phyloP scores from a whole-genome alignment of 371 early-diverging fungal genomes.

The Blakeslea trispora region DNA sequence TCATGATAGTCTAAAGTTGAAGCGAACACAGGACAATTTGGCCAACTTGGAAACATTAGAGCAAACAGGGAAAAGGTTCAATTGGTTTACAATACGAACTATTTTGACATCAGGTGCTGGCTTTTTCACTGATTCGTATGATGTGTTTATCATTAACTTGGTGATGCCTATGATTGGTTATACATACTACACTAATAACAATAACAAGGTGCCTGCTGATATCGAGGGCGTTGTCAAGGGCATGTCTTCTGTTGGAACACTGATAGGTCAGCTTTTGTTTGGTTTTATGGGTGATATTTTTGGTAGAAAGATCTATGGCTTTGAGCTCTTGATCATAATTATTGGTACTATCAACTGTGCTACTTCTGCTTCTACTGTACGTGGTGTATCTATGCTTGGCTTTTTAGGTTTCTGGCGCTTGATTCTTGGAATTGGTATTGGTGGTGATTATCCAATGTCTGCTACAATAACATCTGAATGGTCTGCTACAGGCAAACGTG shows the following conservation, averaged over 20 bases:
- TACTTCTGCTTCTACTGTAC: conserved; percentile 65
- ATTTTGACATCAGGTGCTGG: conserved; percentile 84
- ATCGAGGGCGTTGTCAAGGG: conserved; percentile 81
- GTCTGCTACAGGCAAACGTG: conserved; percentile 69
- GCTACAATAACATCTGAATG: conserved; percentile 88
- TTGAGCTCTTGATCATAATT: conserved; percentile 82
- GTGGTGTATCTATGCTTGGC: conserved; percentile 72
- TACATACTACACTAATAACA: conserved; percentile 62
- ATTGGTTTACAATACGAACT: conserved; percentile 82
- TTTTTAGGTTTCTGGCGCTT: conserved; percentile 83
- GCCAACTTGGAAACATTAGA: too few relatives aligned
- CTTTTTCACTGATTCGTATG: conserved; percentile 89
- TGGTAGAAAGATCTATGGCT: conserved; percentile 86
- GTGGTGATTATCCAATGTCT: conserved; percentile 87
- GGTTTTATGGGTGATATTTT: conserved; percentile 83
- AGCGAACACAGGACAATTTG: too few relatives aligned
- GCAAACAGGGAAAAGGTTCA: too few relatives aligned
- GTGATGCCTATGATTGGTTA: conserved; percentile 80
- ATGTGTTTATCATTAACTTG: conserved; percentile 84
- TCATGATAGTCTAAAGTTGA: too few relatives aligned
- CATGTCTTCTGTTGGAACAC: conserved; percentile 78
- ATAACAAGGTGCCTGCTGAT: conserved; percentile 60
- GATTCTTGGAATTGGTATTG: conserved; percentile 83
- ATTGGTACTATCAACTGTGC: conserved; percentile 80
- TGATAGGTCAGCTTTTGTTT: conserved; percentile 83